Evolutionary conservation across 495 filamentous ascomycete species (phyloP), one percentile per base, ranked within the genome.

Genomic region (Aspergillus mulundensis): DNA sequence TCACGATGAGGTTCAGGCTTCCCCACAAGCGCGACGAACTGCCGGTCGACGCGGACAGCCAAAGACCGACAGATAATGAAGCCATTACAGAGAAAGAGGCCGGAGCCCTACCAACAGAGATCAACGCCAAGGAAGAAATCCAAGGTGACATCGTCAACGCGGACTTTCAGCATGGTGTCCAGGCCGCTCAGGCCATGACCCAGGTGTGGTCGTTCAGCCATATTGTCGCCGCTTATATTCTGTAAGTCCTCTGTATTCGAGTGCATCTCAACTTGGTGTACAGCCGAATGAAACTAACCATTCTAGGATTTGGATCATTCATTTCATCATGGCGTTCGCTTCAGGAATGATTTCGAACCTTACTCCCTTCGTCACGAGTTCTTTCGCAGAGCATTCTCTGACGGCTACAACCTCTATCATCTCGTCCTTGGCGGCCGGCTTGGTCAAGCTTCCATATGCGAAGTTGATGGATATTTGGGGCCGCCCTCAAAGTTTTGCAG

Each of bases 381-480:
- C 50, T 23, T 70, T 71, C 44, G 40, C 47, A 8, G 38, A 65
- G 12, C 67, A 74, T 34, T 73, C 69, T 0, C 58, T 75, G 38
- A 61, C 65, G 0, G 65, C 66, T 1, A 65, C 65, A 1, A 71
- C 68, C n/a, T 42, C 53, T 7, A 62, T 74, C 36, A 58, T 76
- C 18, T 65, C 68, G 4, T 66, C 54, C 20, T 56, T 88, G 39
- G 81, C 88, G 56, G 81, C 78, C 58, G 83, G 83, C 61, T 65
- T 87, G 54, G 62, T 75, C 53, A 82, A 86, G 57, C 71, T 88
- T 43, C 78, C 85, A 3, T 72, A 87, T 34, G 85, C 84, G 40
- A 88, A 88, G 66, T 68, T 88, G 21, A 72, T 88, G 49, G 83
- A 88, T 61, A 70, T 85, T 19, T 88, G 79, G 76, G 86, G 85